Conservation (phyloP, 805 yeast genomes). For the Saturnispora serradocipensis region DNA sequence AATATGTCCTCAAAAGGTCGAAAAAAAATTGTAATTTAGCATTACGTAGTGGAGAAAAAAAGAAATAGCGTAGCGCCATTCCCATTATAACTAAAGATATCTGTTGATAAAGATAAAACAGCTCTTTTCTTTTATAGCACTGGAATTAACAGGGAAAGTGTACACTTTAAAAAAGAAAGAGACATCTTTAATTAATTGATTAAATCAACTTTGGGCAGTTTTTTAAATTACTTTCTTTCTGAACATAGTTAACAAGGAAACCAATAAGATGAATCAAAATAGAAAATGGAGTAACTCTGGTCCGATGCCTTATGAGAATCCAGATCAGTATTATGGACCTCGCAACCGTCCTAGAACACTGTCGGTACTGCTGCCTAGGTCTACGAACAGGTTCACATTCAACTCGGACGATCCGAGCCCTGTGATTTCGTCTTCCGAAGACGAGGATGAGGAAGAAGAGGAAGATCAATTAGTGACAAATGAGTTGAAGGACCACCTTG, state of each 20-base stretch:
- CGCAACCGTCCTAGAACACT: conserved; percentile 1
- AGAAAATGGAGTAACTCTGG: conserved; percentile 3
- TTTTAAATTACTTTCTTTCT: background rate
- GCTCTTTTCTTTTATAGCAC: background rate
- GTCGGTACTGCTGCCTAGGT: conserved; percentile 8
- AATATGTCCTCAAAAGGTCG: background rate
- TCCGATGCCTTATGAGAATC: conserved; percentile 1
- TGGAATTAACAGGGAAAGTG: background rate
- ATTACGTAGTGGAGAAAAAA: background rate
- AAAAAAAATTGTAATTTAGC: no score
- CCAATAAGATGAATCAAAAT: background rate
- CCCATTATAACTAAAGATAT: background rate
- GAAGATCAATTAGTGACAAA: conserved; percentile 6
- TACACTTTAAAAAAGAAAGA: background rate
- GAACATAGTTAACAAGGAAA: background rate
- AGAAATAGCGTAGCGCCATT: background rate
- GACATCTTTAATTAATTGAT: background rate
- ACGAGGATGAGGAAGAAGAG: conserved; percentile 6
- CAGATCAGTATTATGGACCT: conserved; percentile 8
- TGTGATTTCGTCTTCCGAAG: conserved; percentile 12
- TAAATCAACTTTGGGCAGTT: background rate
- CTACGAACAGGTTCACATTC: background rate
- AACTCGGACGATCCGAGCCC: conserved; percentile 10
- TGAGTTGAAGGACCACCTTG: background rate
- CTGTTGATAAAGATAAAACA: background rate